Evolutionary conservation across 192 early-diverging fungal species (phyloP).

Genomic region (Diversispora epigaea): DNA sequence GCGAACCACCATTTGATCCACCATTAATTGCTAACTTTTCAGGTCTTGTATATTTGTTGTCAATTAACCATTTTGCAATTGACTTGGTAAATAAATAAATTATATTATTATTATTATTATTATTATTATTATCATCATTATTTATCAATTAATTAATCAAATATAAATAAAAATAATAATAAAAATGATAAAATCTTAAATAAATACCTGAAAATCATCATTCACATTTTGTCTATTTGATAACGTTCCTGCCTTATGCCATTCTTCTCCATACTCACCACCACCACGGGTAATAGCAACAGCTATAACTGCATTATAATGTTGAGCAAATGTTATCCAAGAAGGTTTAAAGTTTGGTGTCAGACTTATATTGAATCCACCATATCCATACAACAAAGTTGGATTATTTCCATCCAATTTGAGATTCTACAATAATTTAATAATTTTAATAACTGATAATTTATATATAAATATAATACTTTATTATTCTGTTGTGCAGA

Average conservation of each 20-base stretch:
- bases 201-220: constrained; percentile 67
- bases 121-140: no score
- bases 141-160: no score
- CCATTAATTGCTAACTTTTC: constrained; percentile 61
- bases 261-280: constrained; percentile 59
- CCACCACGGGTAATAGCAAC: constrained; percentile 73
- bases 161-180: no score
- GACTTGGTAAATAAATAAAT: constrained; percentile 10
- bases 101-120: background rate
- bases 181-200: background rate
- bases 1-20: constrained; percentile 70
- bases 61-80: constrained; percentile 62
- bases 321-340: constrained; percentile 49
- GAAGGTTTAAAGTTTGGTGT: constrained; percentile 41
- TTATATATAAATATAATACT: no score
- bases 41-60: constrained; percentile 56
- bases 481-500: background rate
- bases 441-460: background rate
- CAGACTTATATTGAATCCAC: constrained; percentile 62
- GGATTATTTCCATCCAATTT: constrained; percentile 57
- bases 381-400: constrained; percentile 67
- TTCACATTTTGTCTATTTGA: constrained; percentile 71
- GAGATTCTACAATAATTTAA: constrained; percentile 33
- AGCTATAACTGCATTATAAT: constrained; percentile 58
- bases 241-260: constrained; percentile 56